A percentile compares a stretch with the other conserved stretches of the same genome.
These are phyloP conservation scores for Coemansia sp. DNA, from an alignment of 192 early-diverging fungal genomes.

Conservation along the genomic window DNA sequence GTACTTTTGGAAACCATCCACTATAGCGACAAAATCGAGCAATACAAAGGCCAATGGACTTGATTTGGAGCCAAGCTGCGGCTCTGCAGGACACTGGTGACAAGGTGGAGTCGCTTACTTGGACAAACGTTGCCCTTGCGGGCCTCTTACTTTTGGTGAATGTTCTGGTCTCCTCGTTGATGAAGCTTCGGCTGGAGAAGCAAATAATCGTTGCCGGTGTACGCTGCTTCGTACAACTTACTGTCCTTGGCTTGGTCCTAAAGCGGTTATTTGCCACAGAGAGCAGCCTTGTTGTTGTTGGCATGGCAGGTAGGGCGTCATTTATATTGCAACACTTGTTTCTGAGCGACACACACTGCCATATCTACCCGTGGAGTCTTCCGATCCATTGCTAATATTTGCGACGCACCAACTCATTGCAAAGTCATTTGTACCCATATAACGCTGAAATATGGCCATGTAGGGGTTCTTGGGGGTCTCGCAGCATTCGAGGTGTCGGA, in stretches of 20 bases:
- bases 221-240: conserved; percentile 77
- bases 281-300: conserved; percentile 57
- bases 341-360: not conserved
- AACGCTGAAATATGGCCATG: not conserved
- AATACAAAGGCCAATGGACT: not conserved
- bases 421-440: not conserved
- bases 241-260: conserved; percentile 69
- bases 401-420: not conserved
- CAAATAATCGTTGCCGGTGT: conserved; percentile 67
- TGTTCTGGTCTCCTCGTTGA: conserved; percentile 25
- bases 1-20: not conserved
- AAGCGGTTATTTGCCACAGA: conserved; percentile 65
- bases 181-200: conserved; percentile 32
- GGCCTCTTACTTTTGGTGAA: conserved; percentile 35
- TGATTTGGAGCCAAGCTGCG: not conserved
- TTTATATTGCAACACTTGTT: not conserved
- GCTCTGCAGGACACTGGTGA: not conserved
- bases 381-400: not conserved
- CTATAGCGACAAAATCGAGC: not conserved
- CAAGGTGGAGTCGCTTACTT: conserved; percentile 23
- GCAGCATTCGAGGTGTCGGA: conserved; percentile 48
- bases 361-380: not conserved
- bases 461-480: conserved; percentile 48
- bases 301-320: conserved; percentile 51
- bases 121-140: conserved; percentile 46